These are phyloP conservation scores for Trichoderma pleuroti DNA, from an alignment of 2,329 filamentous ascomycete species.

Conservation along the genomic window DNA sequence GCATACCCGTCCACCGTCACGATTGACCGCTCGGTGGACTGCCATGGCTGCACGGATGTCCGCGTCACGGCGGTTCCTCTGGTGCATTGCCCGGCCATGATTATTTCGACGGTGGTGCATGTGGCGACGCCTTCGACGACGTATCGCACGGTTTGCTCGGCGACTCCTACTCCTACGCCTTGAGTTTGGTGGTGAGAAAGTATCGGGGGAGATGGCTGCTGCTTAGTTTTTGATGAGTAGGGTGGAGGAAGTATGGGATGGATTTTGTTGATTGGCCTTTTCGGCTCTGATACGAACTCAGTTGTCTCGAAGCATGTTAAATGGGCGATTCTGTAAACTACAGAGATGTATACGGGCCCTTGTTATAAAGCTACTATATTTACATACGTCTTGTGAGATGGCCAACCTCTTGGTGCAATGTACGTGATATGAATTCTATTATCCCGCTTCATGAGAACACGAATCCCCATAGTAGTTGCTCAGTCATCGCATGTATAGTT, in stretches of 20 bases:
- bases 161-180: slow-evolving; percentile 5
- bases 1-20: slow-evolving; percentile 30
- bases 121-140: slow-evolving; percentile 27
- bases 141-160: slow-evolving; percentile 29
- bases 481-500: neutral
- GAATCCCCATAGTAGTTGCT: neutral
- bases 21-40: slow-evolving; percentile 28
- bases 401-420: neutral
- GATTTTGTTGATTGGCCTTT: neutral
- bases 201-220: neutral
- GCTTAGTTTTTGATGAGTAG: neutral
- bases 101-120: slow-evolving; percentile 22
- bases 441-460: neutral
- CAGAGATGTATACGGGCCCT: neutral
- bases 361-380: neutral
- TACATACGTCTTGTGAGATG: neutral
- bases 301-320: neutral
- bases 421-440: neutral
- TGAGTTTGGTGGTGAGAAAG: neutral
- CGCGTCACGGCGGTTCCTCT: slow-evolving; percentile 22
- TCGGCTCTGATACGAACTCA: neutral
- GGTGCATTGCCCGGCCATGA: slow-evolving; percentile 28
- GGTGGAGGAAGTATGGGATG: neutral
- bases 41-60: slow-evolving; percentile 31
- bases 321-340: neutral